Percentiles rank a stretch among this genome's conserved stretches.
phyloP scores from a whole-genome alignment of 768 basidiomycete genomes.

The Clathrus columnatus region DNA sequence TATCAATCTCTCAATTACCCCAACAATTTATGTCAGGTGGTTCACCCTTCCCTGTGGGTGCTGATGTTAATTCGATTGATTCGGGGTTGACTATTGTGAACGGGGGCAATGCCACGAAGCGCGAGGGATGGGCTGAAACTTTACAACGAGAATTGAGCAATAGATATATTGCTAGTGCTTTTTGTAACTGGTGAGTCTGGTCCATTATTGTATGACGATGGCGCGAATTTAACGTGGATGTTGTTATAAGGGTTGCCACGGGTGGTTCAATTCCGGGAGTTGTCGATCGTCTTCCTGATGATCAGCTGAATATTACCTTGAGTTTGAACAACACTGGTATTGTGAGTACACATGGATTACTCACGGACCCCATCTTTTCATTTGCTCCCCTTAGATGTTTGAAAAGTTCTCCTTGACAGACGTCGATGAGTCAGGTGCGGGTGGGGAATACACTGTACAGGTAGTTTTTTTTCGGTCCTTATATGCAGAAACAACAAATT shows the following conservation, averaged over 20 bases:
- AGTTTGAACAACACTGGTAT: conserved; percentile 65
- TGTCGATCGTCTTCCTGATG: conserved; percentile 58
- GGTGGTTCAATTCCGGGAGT: conserved; percentile 74
- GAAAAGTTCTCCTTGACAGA: conserved; percentile 80
- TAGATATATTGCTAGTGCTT: conserved; percentile 69
- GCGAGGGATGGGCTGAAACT: conserved; percentile 58
- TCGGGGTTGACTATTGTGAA: conserved; percentile 47
- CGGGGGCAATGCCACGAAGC: conserved; percentile 51
- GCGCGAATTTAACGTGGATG: background rate
- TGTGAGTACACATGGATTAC: conserved; percentile 31
- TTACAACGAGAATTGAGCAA: conserved; percentile 73
- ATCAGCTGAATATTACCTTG: conserved; percentile 59
- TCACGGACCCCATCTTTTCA: background rate
- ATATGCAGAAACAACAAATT: background rate
- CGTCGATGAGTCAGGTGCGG: conserved; percentile 68
- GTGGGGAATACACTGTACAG: conserved; percentile 87
- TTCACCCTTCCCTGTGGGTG: conserved; percentile 39
- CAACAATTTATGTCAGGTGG: conserved; percentile 46
- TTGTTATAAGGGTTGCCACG: conserved; percentile 60
- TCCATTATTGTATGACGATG: background rate
- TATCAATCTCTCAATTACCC: conserved; percentile 63
- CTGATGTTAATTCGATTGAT: conserved; percentile 48
- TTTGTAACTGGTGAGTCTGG: conserved; percentile 76
- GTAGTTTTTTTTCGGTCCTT: conserved; percentile 20
- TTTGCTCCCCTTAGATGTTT: conserved; percentile 53